Evolutionary conservation across 768 basidiomycete genomes (phyloP).

Genomic region (Boletales sp.): DNA sequence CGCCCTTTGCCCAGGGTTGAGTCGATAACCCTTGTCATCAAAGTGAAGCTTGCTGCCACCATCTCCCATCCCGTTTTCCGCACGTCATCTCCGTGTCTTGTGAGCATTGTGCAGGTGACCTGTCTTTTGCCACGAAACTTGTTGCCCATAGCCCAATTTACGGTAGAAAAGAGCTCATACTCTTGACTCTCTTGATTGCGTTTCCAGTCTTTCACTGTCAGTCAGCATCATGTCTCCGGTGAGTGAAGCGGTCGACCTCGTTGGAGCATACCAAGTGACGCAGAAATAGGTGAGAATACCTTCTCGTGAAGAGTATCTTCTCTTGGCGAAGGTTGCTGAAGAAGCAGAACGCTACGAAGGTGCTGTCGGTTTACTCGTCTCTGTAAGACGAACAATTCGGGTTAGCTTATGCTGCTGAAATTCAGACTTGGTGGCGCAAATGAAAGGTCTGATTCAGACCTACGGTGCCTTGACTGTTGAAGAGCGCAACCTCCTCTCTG

Average conservation of each 20-base stretch:
- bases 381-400: not conserved
- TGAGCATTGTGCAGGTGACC: constrained; percentile 11
- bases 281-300: constrained; percentile 26
- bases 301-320: constrained; percentile 41
- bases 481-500: constrained; percentile 84
- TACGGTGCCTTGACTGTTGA: constrained; percentile 74
- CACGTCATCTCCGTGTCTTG: constrained; percentile 12
- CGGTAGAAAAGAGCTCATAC: constrained; percentile 26
- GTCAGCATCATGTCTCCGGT: constrained; percentile 27
- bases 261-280: constrained; percentile 3
- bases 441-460: constrained; percentile 69
- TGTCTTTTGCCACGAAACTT: constrained; percentile 11
- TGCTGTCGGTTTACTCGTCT: constrained; percentile 26
- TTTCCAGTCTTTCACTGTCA: constrained; percentile 8
- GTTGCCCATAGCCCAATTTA: constrained; percentile 31
- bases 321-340: constrained; percentile 79
- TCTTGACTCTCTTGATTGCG: not conserved
- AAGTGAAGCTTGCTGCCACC: constrained; percentile 3
- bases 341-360: constrained; percentile 90
- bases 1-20: constrained; percentile 32
- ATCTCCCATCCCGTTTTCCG: constrained; percentile 3
- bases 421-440: constrained; percentile 70
- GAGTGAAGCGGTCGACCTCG: constrained; percentile 10
- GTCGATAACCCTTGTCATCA: constrained; percentile 2
- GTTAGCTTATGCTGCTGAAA: constrained; percentile 18